Base-by-base conservation (phyloP, 164 flowering plant species). In the Dillenia turbinata region DNA sequence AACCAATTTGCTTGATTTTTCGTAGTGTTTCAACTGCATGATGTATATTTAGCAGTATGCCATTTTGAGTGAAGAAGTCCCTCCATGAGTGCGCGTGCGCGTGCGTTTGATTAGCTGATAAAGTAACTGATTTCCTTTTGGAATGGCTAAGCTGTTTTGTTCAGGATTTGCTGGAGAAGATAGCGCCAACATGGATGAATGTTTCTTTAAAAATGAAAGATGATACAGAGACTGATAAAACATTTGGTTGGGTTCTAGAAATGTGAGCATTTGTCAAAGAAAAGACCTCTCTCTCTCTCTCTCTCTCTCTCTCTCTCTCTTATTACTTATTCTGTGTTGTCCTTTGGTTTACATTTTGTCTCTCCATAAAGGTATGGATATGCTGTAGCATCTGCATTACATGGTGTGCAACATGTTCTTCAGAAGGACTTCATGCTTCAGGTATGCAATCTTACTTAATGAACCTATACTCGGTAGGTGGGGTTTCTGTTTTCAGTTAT, bases 371-470 rank as follows among this genome's bases (percentile, higher is more conserved):
- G 22, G 22, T 19, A 19, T 19, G 22, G 22, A 19, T 19, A 19
- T 19, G 22, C 22, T 61, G 81, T 88, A 63, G 99, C 97, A 63
- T 95, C 99, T 16, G 97, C 97, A 47, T 71, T 95, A 77, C 96
- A 95, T 73, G 90, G 88, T 16, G 97, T 92, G 66, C 78, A 77
- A 47, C 96, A 95, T 77, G 82, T 89, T 65, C 96, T 92, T 67
- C 84, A 83, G 12, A 85, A 92, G 64, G 97, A 95, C 74, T 94
- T 94, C 57, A 95, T 95, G 97, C 64, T 95, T 49, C 97, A 95
- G 97, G 99, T 94, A 63, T 61, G 65, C 44, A 26, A 44, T 50
- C 14, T 17, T 60, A 26, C 26, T 43, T 61, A 12, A 55, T n/a
- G 1, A 49, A 48, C 22, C 22, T 19, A 19, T 19, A 19, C 22